A percentile compares a stretch with the other conserved stretches of the same genome.
Evolutionary conservation across 805 yeast genomes (phyloP).

Genomic region (Dipodascus albidus): DNA sequence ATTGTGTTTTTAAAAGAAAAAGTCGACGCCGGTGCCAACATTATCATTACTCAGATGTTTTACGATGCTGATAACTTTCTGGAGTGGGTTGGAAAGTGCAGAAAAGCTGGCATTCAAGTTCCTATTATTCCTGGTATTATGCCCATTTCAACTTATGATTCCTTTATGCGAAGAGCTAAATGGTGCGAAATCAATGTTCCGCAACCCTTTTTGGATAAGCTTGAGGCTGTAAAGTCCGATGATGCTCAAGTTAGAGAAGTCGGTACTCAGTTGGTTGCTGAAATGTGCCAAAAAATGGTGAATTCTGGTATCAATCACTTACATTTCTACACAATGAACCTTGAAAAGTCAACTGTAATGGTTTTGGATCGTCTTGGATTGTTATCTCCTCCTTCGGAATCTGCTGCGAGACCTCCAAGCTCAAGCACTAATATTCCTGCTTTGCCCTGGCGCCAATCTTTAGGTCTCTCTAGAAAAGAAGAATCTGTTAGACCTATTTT

Average conservation of each 20-base stretch:
- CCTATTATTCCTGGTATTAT: slow-evolving; percentile 97
- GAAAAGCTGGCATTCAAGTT: slow-evolving; percentile 60
- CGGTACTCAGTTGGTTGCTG: slow-evolving; percentile 73
- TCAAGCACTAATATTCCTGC: slow-evolving; percentile 10
- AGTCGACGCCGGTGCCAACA: slow-evolving; percentile 88
- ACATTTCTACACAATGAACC: slow-evolving; percentile 95
- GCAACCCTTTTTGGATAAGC: slow-evolving; percentile 47
- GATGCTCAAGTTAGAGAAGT: slow-evolving; percentile 77
- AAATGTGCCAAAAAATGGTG: slow-evolving; percentile 66
- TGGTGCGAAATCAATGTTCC: slow-evolving; percentile 90
- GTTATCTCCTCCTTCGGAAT: slow-evolving; percentile 23
- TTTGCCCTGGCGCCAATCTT: slow-evolving; percentile 83
- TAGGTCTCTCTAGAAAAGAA: slow-evolving; percentile 65
- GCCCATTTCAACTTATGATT: slow-evolving; percentile 95
- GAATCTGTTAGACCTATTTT: slow-evolving; percentile 89
- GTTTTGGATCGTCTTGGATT: slow-evolving; percentile 65
- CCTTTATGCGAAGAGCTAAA: slow-evolving; percentile 83
- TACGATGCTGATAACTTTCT: slow-evolving; percentile 84
- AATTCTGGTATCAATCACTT: slow-evolving; percentile 67
- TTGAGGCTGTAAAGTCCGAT: slow-evolving; percentile 81
- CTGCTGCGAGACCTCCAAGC: slow-evolving; percentile 27
- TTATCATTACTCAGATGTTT: slow-evolving; percentile 93
- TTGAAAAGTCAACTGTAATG: slow-evolving; percentile 86
- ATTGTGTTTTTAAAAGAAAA: slow-evolving; percentile 67
- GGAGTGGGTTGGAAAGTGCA: slow-evolving; percentile 63